Evolutionary conservation across 164 flowering plant species (phyloP).

Genomic region (Chimonanthus salicifolius): DNA sequence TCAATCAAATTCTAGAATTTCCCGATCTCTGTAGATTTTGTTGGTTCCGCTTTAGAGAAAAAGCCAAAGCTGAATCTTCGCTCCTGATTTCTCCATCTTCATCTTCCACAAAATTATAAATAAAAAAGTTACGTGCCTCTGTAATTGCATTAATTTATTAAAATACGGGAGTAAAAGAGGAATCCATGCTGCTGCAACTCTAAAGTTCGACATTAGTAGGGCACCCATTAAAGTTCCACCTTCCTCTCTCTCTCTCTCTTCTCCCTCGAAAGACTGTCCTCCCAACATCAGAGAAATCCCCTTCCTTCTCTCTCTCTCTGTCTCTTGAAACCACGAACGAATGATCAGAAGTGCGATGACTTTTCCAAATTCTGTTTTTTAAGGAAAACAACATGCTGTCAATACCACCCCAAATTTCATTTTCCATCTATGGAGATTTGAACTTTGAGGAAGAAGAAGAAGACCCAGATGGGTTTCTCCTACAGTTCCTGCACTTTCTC

Average conservation of each 20-base stretch:
- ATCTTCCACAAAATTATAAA: neutral
- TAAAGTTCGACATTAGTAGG: neutral
- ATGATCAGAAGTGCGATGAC: neutral
- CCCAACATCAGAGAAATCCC: neutral
- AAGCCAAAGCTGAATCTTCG: neutral
- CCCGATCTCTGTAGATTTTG: no score
- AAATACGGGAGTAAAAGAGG: neutral
- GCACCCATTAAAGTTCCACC: neutral
- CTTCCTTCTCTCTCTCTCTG: neutral
- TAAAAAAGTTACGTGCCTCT: neutral
- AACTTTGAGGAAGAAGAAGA: neutral
- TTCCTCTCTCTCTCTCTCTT: neutral
- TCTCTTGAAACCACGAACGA: neutral
- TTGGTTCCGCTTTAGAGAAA: no score
- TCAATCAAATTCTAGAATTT: no score
- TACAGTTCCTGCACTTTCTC: neutral
- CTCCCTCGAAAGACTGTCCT: neutral
- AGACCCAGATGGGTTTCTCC: constrained; percentile 11
- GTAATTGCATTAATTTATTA: neutral
- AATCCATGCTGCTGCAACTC: neutral
- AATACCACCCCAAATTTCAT: neutral
- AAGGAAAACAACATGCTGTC: neutral
- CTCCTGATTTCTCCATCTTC: neutral
- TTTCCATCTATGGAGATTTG: neutral
- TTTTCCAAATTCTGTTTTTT: neutral